Conservation (phyloP, 2,329 filamentous ascomycete genomes). For the Daldinia sp. region DNA sequence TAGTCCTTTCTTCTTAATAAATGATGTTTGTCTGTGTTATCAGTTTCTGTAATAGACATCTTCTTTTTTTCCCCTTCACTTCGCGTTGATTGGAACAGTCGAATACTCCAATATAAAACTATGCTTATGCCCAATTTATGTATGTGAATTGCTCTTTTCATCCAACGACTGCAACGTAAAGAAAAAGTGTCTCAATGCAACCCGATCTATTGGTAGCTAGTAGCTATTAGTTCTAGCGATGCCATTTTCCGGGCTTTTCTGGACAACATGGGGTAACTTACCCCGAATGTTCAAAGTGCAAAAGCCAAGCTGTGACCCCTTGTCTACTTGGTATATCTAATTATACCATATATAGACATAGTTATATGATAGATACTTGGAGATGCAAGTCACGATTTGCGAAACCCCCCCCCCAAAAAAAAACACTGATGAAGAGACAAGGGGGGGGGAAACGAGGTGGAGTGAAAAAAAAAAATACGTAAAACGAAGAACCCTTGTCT, state of each 20-base stretch:
- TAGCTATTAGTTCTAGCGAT: constrained; percentile 12
- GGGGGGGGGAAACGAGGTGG: not conserved
- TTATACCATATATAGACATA: not conserved
- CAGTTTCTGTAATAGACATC: not conserved
- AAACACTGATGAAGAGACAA: not conserved
- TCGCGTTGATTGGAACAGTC: not conserved
- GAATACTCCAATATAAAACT: not conserved
- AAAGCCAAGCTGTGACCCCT: constrained; percentile 21
- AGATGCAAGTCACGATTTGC: not conserved
- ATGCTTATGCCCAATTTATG: not conserved
- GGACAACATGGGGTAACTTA: constrained; percentile 25
- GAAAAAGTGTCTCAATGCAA: constrained; percentile 7
- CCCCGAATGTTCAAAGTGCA: constrained; percentile 18
- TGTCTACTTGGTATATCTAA: not conserved
- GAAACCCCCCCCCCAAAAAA: too few relatives aligned
- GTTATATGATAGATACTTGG: not conserved
- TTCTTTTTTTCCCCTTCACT: too few relatives aligned
- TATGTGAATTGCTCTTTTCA: not conserved
- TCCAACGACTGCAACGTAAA: constrained; percentile 6
- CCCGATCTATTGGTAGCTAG: constrained; percentile 15
- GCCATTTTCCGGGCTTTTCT: constrained; percentile 1
- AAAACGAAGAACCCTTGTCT: not conserved
- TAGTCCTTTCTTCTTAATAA: too few relatives aligned
- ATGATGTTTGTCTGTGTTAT: too few relatives aligned
- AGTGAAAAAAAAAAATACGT: constrained; percentile 1